Conservation (phyloP, 1,284 basidiomycete species). For the Leccinum angustisporum region DNA sequence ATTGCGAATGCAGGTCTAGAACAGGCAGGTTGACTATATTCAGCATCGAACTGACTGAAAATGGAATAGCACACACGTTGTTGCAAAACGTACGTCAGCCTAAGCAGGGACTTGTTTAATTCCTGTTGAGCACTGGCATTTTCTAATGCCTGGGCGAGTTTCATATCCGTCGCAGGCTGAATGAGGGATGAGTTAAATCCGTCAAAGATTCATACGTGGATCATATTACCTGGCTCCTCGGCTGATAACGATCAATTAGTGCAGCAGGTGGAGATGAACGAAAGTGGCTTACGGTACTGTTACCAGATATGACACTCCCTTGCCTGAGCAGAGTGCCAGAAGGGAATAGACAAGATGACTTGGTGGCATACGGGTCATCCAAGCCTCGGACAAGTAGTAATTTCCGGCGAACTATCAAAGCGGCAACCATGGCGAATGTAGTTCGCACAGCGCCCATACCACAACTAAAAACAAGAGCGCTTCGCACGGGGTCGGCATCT, state of each 20-base stretch:
- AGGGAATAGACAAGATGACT: constrained; percentile 30
- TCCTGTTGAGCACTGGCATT: constrained; percentile 85
- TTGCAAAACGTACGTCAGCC: constrained; percentile 84
- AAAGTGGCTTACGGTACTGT: constrained; percentile 42
- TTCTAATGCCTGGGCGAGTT: constrained; percentile 62
- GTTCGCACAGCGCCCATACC: constrained; percentile 97
- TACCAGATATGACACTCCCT: constrained; percentile 37
- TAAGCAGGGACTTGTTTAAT: constrained; percentile 77
- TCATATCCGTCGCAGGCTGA: constrained; percentile 51
- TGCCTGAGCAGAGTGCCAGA: constrained; percentile 15
- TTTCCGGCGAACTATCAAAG: constrained; percentile 82
- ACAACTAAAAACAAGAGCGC: constrained; percentile 92
- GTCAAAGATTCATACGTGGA: not conserved
- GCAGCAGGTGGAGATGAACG: not conserved
- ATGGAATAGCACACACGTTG: constrained; percentile 49
- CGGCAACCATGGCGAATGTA: constrained; percentile 97
- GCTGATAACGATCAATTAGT: constrained; percentile 24
- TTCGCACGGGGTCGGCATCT: constrained; percentile 76
- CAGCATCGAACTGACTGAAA: not conserved
- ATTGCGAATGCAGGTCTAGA: constrained; percentile 65
- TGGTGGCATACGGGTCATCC: constrained; percentile 69
- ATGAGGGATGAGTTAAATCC: too few species aligned
- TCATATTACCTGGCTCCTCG: constrained; percentile 31
- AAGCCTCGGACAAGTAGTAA: constrained; percentile 80
- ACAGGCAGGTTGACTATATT: constrained; percentile 8